These are phyloP conservation scores for Mycothermus thermophilus DNA, from an alignment of 495 filamentous ascomycete genomes.

Conservation along the genomic window DNA sequence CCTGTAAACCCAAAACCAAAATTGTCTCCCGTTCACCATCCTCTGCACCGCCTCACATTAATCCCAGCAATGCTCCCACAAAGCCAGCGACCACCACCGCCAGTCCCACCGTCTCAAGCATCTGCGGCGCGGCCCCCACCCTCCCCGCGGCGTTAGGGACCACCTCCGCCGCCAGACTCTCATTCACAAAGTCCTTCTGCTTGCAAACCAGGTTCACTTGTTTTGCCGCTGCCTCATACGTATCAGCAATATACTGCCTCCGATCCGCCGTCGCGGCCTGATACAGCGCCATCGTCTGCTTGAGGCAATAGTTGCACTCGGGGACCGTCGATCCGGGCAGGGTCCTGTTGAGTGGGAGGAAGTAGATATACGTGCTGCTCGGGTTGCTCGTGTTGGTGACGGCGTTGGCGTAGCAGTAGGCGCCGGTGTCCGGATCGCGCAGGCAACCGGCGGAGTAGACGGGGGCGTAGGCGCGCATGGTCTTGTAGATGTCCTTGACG, in stretches of 20 bases:
- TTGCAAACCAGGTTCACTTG: constrained; percentile 55
- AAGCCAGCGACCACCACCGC: too few species aligned
- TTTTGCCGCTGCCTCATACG: constrained; percentile 49
- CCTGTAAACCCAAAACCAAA: too few species aligned
- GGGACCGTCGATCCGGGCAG: constrained; percentile 50
- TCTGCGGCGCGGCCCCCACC: too few species aligned
- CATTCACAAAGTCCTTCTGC: constrained; percentile 44
- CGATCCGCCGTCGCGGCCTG: constrained; percentile 45
- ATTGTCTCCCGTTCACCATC: too few species aligned
- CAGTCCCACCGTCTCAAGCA: too few species aligned
- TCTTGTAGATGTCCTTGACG: constrained; percentile 50
- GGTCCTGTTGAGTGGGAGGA: constrained; percentile 60
- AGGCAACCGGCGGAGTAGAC: constrained; percentile 72
- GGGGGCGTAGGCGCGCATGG: constrained; percentile 56
- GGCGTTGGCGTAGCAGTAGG: constrained; percentile 72
- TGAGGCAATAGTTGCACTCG: constrained; percentile 54
- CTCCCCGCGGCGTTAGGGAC: too few species aligned
- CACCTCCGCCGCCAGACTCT: constrained; percentile 43
- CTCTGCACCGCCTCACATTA: too few species aligned
- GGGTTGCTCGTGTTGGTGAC: constrained; percentile 57
- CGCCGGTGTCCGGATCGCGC: constrained; percentile 36
- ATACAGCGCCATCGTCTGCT: constrained; percentile 58
- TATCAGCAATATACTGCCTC: constrained; percentile 40
- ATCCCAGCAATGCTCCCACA: too few species aligned
- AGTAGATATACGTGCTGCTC: constrained; percentile 65